Evolutionary conservation across 352 stramenopile genomes (phyloP).

Genomic region (Saprolegnia parasitica): DNA sequence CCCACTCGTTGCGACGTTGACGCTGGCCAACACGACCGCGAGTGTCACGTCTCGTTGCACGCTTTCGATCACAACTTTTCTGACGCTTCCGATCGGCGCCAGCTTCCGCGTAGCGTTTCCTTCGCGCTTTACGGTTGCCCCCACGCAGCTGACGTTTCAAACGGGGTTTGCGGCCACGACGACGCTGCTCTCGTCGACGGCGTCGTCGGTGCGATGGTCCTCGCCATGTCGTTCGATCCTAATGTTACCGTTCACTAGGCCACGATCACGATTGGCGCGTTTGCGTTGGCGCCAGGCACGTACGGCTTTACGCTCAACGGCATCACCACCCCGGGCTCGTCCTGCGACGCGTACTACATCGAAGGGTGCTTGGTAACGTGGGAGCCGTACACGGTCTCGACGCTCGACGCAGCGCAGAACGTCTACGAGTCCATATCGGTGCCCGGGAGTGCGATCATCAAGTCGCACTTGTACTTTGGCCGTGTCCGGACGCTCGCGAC

Average conservation of each 20-base stretch:
- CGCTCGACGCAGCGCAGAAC: conserved; percentile 40
- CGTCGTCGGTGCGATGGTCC: neutral
- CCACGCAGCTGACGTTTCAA: conserved; percentile 30
- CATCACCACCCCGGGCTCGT: conserved; percentile 54
- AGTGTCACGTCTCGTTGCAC: conserved; percentile 37
- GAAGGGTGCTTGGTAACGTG: conserved; percentile 46
- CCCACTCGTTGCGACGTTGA: conserved; percentile 35
- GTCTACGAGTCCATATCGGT: conserved; percentile 41
- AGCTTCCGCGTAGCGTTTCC: conserved; percentile 46
- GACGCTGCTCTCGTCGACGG: conserved; percentile 30
- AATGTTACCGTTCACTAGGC: conserved; percentile 24
- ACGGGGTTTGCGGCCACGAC: conserved; percentile 39
- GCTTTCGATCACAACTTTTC: conserved; percentile 41
- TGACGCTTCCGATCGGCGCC: conserved; percentile 37
- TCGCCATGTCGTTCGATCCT: neutral
- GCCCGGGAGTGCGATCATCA: conserved; percentile 55
- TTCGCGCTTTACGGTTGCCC: conserved; percentile 36
- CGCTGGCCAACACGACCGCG: conserved; percentile 33
- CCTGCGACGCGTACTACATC: conserved; percentile 51
- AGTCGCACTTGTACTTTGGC: conserved; percentile 48
- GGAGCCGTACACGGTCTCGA: conserved; percentile 40
- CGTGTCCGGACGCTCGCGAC: conserved; percentile 46
- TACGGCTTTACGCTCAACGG: conserved; percentile 41
- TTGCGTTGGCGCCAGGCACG: conserved; percentile 35
- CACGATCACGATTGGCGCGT: conserved; percentile 37